These are phyloP conservation scores for Dacryopinax primogenitus DNA, from an alignment of 768 basidiomycete species.

Conservation along the genomic window DNA sequence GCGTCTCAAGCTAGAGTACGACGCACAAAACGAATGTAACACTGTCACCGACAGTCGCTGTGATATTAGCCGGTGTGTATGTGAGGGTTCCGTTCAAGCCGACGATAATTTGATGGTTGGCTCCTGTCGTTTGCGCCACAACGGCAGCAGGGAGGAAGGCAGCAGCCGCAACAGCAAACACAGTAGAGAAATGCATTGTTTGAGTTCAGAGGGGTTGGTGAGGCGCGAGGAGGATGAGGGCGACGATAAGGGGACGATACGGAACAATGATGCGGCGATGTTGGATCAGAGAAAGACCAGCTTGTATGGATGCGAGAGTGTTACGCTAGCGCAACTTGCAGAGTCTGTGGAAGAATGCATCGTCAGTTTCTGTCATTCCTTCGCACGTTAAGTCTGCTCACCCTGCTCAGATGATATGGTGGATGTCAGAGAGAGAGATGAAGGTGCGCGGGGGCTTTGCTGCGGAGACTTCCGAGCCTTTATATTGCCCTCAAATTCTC, in stretches of 20 bases:
- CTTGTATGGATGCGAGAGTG: neutral
- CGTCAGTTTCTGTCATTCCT: neutral
- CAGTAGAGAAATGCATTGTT: neutral
- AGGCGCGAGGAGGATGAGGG: neutral
- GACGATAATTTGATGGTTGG: neutral
- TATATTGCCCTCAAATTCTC: neutral
- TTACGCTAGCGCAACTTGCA: constrained; percentile 1
- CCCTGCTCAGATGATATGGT: neutral
- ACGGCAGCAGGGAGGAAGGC: neutral
- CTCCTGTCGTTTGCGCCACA: neutral
- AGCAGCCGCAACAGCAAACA: neutral
- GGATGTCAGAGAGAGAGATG: neutral
- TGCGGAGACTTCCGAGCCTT: too few relatives aligned
- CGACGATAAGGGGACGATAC: too few relatives aligned
- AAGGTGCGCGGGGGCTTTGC: neutral
- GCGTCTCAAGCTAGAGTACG: constrained; percentile 8
- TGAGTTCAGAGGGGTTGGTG: neutral
- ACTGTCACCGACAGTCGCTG: neutral
- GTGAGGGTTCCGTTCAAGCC: neutral
- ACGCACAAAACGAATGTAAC: constrained; percentile 10
- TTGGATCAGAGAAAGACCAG: neutral
- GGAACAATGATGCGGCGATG: too few relatives aligned
- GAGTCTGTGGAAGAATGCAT: neutral
- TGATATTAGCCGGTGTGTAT: constrained; percentile 4
- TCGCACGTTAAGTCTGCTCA: neutral